phyloP scores from a whole-genome alignment of 805 yeast species.

The Zygotorulaspora chibaensis region DNA sequence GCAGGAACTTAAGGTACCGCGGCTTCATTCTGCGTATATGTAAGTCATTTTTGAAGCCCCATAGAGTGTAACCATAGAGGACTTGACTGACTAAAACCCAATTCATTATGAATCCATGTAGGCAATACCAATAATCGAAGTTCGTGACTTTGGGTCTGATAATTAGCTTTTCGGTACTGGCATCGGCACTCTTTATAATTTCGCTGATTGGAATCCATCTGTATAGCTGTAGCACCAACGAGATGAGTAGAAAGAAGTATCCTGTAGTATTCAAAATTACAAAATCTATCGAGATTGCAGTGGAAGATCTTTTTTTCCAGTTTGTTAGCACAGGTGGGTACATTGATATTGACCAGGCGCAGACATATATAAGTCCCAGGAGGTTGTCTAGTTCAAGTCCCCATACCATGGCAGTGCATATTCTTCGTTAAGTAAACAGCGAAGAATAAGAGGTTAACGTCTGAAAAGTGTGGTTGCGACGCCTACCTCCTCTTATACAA shows the following conservation, averaged over 20 bases:
- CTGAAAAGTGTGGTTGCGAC: too few relatives aligned
- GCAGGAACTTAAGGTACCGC: conserved; percentile 21
- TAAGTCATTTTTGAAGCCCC: conserved; percentile 33
- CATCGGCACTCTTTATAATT: conserved; percentile 28
- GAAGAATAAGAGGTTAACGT: too few relatives aligned
- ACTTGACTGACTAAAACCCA: conserved; percentile 41
- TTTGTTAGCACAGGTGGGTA: conserved; percentile 47
- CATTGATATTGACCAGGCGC: conserved; percentile 46
- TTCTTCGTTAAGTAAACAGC: not conserved
- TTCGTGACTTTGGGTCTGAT: conserved; percentile 39
- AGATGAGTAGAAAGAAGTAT: conserved; percentile 41
- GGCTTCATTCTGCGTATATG: conserved; percentile 25
- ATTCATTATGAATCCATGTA: conserved; percentile 45
- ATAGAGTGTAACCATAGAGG: conserved; percentile 32
- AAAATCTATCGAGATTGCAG: conserved; percentile 49
- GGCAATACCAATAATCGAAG: conserved; percentile 45
- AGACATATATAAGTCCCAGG: conserved; percentile 38
- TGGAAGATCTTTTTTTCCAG: conserved; percentile 39
- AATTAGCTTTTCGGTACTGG: conserved; percentile 5
- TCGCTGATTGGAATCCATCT: conserved; percentile 29
- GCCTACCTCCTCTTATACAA: too few relatives aligned
- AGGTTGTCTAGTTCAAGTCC: conserved; percentile 17
- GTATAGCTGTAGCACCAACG: conserved; percentile 43
- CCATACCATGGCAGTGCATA: not conserved
- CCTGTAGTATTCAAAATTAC: conserved; percentile 45